Evolutionary conservation across 2,329 filamentous ascomycete genomes (phyloP).

Genomic region (Fusarium sp.): DNA sequence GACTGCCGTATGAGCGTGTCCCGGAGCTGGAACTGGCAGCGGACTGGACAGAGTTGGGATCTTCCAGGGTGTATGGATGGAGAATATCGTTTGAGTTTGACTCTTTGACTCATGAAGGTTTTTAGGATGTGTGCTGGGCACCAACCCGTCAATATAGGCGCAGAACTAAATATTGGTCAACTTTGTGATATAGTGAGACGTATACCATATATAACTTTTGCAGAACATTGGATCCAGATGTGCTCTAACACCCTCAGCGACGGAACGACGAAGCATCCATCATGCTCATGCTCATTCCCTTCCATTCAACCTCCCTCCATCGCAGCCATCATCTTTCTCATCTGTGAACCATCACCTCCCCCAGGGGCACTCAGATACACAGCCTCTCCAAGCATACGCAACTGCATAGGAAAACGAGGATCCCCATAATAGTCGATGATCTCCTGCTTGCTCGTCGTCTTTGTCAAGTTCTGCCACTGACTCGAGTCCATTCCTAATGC

Average conservation of each 20-base stretch:
- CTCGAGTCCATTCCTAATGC: conserved; percentile 42
- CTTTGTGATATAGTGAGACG: neutral
- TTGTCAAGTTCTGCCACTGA: conserved; percentile 40
- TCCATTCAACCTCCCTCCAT: conserved; percentile 29
- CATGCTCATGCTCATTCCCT: neutral
- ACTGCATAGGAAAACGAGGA: conserved; percentile 57
- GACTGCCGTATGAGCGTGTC: neutral
- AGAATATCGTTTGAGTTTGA: neutral
- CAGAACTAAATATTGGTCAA: neutral
- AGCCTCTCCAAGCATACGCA: conserved; percentile 58
- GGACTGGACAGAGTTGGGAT: neutral
- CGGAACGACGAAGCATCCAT: conserved; percentile 3
- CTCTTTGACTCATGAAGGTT: neutral
- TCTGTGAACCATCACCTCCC: conserved; percentile 39
- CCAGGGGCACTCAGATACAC: conserved; percentile 48
- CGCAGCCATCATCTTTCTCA: conserved; percentile 37
- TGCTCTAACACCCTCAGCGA: neutral
- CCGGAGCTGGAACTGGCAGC: neutral
- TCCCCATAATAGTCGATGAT: conserved; percentile 57
- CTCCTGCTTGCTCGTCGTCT: conserved; percentile 46
- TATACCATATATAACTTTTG: neutral
- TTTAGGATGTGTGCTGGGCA: neutral
- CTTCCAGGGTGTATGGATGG: neutral
- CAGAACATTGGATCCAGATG: neutral
- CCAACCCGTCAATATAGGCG: neutral